These are phyloP conservation scores for Marsdenia floribunda DNA, from an alignment of 257 asterid species.

Conservation along the genomic window DNA sequence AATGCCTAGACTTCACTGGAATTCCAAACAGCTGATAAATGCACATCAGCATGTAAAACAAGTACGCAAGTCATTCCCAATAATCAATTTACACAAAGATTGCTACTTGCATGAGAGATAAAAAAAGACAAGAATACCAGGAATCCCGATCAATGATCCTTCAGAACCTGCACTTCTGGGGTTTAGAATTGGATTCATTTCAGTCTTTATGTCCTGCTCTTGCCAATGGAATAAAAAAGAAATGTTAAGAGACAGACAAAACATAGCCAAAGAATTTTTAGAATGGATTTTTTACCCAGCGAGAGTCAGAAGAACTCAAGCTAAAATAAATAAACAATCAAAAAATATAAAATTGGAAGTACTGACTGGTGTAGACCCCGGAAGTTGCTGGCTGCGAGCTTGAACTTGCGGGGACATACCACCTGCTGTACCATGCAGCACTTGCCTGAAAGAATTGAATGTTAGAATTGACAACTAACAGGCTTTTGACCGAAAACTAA, in stretches of 20 bases:
- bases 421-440: conserved; percentile 74
- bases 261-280: neutral
- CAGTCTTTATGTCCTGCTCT: conserved; percentile 80
- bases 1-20: neutral
- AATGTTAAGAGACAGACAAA: conserved; percentile 7
- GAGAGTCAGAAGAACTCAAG: neutral
- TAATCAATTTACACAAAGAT: neutral
- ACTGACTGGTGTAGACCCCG: conserved; percentile 85
- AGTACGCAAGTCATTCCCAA: neutral
- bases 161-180: conserved; percentile 77
- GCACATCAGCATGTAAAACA: neutral
- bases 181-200: conserved; percentile 78
- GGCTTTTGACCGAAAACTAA: neutral
- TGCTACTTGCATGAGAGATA: neutral
- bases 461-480: conserved; percentile 4
- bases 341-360: conserved; percentile 19
- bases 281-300: neutral
- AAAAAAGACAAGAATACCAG: conserved; percentile 42
- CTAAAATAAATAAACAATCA: neutral
- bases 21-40: neutral
- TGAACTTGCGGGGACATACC: conserved; percentile 93
- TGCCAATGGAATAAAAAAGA: conserved; percentile 7
- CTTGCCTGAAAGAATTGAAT: conserved; percentile 52
- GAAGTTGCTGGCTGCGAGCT: conserved; percentile 84
- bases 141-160: conserved; percentile 88